Evolutionary conservation across 192 early-diverging fungal genomes (phyloP).

Genomic region (Lunasporangiospora selenospora): DNA sequence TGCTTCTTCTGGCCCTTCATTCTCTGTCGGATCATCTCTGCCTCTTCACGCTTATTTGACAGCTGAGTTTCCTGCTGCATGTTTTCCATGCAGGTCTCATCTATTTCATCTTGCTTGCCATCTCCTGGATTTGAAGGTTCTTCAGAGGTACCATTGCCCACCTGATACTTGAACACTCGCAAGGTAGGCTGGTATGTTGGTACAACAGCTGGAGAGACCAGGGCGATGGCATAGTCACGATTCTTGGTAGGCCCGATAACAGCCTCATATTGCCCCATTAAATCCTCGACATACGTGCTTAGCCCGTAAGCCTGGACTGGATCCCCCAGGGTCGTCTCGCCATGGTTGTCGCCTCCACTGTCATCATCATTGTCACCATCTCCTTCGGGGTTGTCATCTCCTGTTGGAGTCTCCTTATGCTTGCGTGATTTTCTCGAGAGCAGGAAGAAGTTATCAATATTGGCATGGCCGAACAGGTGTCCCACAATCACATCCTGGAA

Average conservation of each 20-base stretch:
- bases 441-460: constrained; percentile 62
- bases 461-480: constrained; percentile 66
- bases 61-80: too few relatives aligned
- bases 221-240: constrained; percentile 30
- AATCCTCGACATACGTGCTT: constrained; percentile 18
- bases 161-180: constrained; percentile 58
- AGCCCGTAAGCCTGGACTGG: constrained; percentile 1
- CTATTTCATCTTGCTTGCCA: too few relatives aligned
- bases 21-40: neutral
- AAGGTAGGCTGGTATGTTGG: constrained; percentile 61
- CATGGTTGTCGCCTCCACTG: constrained; percentile 15
- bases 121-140: neutral
- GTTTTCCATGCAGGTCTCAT: too few relatives aligned
- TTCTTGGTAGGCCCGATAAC: constrained; percentile 12
- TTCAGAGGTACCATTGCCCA: neutral
- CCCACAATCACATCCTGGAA: constrained; percentile 51
- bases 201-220: constrained; percentile 64
- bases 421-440: constrained; percentile 39
- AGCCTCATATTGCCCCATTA: constrained; percentile 36
- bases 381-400: neutral
- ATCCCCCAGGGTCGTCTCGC: neutral
- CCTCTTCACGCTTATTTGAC: too few relatives aligned
- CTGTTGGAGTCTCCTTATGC: neutral
- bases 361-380: neutral
- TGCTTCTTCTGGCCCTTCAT: neutral